phyloP scores from a whole-genome alignment of 2,329 filamentous ascomycete genomes.

The Dactylellina leptospora region DNA sequence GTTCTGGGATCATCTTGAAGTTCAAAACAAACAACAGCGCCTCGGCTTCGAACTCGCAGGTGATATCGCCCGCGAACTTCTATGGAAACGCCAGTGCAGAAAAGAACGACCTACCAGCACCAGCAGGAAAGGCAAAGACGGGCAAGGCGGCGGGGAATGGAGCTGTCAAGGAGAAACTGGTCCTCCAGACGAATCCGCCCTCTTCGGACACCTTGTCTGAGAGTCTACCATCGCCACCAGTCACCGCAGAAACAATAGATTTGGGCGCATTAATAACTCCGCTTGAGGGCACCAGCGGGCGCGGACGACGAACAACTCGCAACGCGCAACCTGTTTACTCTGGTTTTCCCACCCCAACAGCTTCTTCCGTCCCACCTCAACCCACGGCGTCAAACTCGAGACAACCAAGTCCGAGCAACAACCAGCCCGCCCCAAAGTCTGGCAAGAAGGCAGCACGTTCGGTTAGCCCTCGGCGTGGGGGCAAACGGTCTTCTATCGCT shows the following conservation, averaged over 20 bases:
- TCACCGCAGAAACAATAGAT: slow-evolving; percentile 6
- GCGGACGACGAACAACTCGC: slow-evolving; percentile 42
- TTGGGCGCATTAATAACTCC: slow-evolving; percentile 10
- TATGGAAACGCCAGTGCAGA: slow-evolving; percentile 10
- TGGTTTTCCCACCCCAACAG: slow-evolving; percentile 19
- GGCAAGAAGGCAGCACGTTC: slow-evolving; percentile 37
- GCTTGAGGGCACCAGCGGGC: slow-evolving; percentile 16
- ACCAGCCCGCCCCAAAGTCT: slow-evolving; percentile 3
- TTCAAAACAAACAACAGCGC: slow-evolving; percentile 13
- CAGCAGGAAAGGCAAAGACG: neutral
- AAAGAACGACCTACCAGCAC: neutral
- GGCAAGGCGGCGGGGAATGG: slow-evolving; percentile 8
- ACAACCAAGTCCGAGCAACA: slow-evolving; percentile 22
- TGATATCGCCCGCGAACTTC: slow-evolving; percentile 16
- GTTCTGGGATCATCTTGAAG: slow-evolving; percentile 21
- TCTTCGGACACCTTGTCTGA: slow-evolving; percentile 38
- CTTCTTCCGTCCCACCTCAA: slow-evolving; percentile 9
- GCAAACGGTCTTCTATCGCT: slow-evolving; percentile 3
- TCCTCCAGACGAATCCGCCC: slow-evolving; percentile 42
- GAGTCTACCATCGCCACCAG: slow-evolving; percentile 27
- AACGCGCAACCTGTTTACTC: slow-evolving; percentile 43
- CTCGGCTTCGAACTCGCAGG: neutral
- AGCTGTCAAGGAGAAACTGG: slow-evolving; percentile 19
- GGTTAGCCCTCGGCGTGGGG: slow-evolving; percentile 42
- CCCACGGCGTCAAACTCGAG: slow-evolving; percentile 9